Percentiles rank a stretch among this genome's conserved stretches.
These are phyloP conservation scores for Mariannaea elegans DNA, from an alignment of 2,329 filamentous ascomycete genomes.

Conservation along the genomic window DNA sequence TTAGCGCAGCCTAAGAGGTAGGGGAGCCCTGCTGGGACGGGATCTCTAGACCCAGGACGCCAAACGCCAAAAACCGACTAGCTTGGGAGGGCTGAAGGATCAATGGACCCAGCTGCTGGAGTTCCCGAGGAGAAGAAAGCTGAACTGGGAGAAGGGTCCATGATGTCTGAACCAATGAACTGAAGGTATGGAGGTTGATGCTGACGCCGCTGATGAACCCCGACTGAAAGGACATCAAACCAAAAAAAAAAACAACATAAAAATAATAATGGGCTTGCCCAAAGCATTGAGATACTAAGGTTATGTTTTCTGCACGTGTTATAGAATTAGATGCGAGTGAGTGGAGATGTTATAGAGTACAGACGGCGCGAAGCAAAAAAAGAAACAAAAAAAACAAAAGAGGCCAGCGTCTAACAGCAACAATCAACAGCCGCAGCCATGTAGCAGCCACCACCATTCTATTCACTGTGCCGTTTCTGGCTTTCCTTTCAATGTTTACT, in stretches of 20 bases:
- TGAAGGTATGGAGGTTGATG: no score
- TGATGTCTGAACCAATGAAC: no score
- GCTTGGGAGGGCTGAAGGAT: slow-evolving; percentile 51
- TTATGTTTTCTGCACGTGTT: background rate
- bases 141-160: no score
- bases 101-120: slow-evolving; percentile 37
- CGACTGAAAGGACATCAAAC: background rate
- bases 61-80: slow-evolving; percentile 43
- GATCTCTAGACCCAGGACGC: slow-evolving; percentile 39
- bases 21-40: slow-evolving; percentile 39
- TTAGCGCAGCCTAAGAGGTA: slow-evolving; percentile 26
- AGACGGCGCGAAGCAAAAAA: slow-evolving; percentile 9
- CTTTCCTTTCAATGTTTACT: background rate
- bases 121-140: background rate
- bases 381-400: background rate
- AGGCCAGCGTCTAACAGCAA: background rate
- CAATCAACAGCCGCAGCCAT: background rate
- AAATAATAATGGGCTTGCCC: no score
- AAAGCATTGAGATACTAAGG: no score
- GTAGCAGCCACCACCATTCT: slow-evolving; percentile 9
- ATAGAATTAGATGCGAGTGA: background rate
- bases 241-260: background rate
- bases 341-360: background rate
- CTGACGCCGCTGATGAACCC: background rate
- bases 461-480: background rate